Base-by-base conservation (phyloP, 805 yeast species). In the Teunomyces stri region DNA sequence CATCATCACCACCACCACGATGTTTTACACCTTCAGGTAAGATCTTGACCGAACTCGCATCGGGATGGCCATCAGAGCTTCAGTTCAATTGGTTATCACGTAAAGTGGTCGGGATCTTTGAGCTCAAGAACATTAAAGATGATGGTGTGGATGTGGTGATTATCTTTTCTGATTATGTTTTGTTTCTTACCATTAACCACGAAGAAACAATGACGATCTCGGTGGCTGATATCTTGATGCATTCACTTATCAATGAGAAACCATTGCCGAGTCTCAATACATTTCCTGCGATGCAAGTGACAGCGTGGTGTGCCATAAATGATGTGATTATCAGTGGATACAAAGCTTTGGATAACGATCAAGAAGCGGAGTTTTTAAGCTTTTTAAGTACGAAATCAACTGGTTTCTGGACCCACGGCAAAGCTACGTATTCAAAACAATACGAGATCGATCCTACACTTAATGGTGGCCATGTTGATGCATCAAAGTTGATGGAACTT, bases 31-130 rank as follows among this genome's bases (percentile, higher is more conserved):
- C 96, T 2, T 84, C 96, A 0, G 97, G 97, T 0, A 90, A 89
- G 62, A 75, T 92, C 3, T 68, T 92, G 43, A 84, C 95, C 0
- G 96, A 90, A 56, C 65, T 90, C 15, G 96, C 96, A 3, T 74
- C 80, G 12, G 82, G 81, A 10, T 91, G 97, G 97, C 98, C 98
- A 0, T 68, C 80, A 0, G 91, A 85, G 53, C 70, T 92, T 20
- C 96, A 88, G 52, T 85, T 83, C 59, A 96, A 96, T 16, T 91
- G 97, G 97, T 62, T 89, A 25, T 79, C 85, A 31, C 74, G 98
- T 51, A 77, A 95, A 50, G 94, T 92, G 3, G 90, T 92, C 9
- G 86, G 92, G 0, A 84, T 91, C 2, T 76, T 68, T 58, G 83
- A 79, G 50, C 50, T 72, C 27, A 48, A 50, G 27, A 64, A 61